These are phyloP conservation scores for Hypsizygus ulmarius DNA, from an alignment of 1,284 basidiomycete species.

Conservation along the genomic window DNA sequence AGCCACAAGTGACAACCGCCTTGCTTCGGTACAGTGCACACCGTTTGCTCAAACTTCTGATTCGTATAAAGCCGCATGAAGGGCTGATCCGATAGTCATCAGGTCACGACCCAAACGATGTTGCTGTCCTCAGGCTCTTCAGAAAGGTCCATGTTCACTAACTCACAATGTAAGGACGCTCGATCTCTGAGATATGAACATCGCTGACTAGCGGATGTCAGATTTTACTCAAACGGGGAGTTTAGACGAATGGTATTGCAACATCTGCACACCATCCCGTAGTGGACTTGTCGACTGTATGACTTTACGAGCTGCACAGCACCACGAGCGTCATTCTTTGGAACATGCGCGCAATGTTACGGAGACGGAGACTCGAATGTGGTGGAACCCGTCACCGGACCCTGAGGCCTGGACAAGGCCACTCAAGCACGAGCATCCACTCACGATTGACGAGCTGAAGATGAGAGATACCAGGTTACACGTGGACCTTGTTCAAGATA, in stretches of 20 bases:
- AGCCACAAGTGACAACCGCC: too few species aligned
- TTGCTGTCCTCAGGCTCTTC: constrained; percentile 13
- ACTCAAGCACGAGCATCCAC: constrained; percentile 20
- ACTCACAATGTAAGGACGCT: constrained; percentile 16
- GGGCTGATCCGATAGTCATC: too few species aligned
- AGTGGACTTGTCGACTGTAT: constrained; percentile 22
- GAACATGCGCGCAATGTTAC: constrained; percentile 21
- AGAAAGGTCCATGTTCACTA: constrained; percentile 9
- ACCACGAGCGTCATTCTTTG: constrained; percentile 26
- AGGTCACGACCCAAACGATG: constrained; percentile 6
- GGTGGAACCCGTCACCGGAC: constrained; percentile 19
- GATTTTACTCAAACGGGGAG: constrained; percentile 29
- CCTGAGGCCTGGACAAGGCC: constrained; percentile 17
- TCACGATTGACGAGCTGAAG: constrained; percentile 40
- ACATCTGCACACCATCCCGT: constrained; percentile 27
- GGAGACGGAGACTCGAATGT: constrained; percentile 18
- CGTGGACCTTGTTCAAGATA: constrained; percentile 43
- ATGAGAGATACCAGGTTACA: constrained; percentile 51
- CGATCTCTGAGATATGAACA: constrained; percentile 1
- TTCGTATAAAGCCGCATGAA: too few species aligned
- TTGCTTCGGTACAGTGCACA: too few species aligned
- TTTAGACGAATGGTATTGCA: constrained; percentile 32
- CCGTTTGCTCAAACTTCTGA: background rate
- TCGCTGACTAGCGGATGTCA: constrained; percentile 12
- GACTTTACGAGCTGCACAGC: constrained; percentile 26